phyloP scores from a whole-genome alignment of 106 monocot species.

The Chionographis japonica region DNA sequence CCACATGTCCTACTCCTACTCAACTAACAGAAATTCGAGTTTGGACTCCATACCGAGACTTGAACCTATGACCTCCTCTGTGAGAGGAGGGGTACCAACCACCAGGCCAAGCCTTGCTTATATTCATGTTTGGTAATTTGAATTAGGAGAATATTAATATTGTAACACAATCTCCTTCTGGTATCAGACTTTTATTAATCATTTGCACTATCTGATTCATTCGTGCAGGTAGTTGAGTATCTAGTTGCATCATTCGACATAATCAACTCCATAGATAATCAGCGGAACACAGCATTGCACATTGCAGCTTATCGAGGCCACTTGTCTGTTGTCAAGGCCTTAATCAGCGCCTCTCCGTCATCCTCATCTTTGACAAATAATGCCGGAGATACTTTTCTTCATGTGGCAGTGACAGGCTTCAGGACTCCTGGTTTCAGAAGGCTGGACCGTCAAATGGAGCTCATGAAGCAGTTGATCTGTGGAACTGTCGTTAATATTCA shows the following conservation, averaged over 20 bases:
- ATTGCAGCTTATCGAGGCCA: constrained; percentile 77
- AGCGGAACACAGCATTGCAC: constrained; percentile 85
- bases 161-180: too few relatives aligned
- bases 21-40: too few relatives aligned
- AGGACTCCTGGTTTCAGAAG: constrained; percentile 67
- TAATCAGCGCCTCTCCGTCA: constrained; percentile 43
- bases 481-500: constrained; percentile 34
- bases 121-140: too few relatives aligned
- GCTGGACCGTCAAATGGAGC: constrained; percentile 76
- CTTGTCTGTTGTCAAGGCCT: constrained; percentile 32
- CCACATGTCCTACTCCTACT: too few relatives aligned
- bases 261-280: constrained; percentile 50
- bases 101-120: too few relatives aligned
- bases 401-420: constrained; percentile 75
- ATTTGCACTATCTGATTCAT: background rate
- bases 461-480: constrained; percentile 47
- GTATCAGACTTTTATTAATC: too few relatives aligned
- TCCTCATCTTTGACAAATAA: constrained; percentile 43
- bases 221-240: constrained; percentile 63
- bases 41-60: too few relatives aligned
- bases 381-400: constrained; percentile 76
- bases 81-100: too few relatives aligned
- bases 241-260: constrained; percentile 53
- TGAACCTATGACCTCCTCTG: too few relatives aligned
- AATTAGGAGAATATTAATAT: too few relatives aligned